Percentiles rank a stretch among this genome's conserved stretches.
phyloP scores from a whole-genome alignment of 768 basidiomycete species.

The Xerocomellus dryophilus region DNA sequence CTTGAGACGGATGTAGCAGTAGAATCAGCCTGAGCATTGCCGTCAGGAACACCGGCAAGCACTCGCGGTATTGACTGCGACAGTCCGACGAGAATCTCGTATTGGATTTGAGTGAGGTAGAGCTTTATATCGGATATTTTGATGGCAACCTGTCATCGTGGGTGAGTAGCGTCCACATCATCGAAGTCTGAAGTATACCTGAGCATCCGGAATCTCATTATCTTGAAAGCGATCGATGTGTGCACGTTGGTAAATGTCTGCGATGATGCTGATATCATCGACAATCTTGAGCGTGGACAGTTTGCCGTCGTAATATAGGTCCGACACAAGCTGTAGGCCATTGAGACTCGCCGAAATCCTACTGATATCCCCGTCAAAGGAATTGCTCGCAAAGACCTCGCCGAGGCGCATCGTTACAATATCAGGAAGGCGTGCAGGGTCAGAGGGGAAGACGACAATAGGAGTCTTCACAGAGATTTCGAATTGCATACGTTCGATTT shows the following conservation, averaged over 20 bases:
- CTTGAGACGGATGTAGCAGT: constrained; percentile 17
- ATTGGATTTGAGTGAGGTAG: constrained; percentile 82
- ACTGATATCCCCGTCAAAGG: constrained; percentile 52
- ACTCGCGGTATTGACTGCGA: constrained; percentile 67
- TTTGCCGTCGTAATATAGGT: constrained; percentile 48
- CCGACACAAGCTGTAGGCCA: constrained; percentile 82
- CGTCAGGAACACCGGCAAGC: constrained; percentile 49
- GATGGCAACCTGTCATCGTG: constrained; percentile 52
- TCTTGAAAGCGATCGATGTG: constrained; percentile 53
- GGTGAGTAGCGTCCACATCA: constrained; percentile 2
- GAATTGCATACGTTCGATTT: constrained; percentile 92
- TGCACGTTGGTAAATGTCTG: constrained; percentile 63
- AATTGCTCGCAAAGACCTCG: constrained; percentile 81
- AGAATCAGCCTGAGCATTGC: constrained; percentile 30
- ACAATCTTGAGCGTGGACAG: constrained; percentile 76
- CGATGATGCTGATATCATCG: constrained; percentile 78
- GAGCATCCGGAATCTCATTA: constrained; percentile 61
- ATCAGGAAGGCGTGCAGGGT: constrained; percentile 60
- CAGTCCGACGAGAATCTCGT: constrained; percentile 63
- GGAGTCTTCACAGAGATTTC: constrained; percentile 88
- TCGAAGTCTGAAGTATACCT: constrained; percentile 46
- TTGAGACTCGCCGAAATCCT: constrained; percentile 71
- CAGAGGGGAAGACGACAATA: constrained; percentile 82
- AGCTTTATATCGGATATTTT: constrained; percentile 82
- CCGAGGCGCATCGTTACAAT: constrained; percentile 80